These are phyloP conservation scores for Spirogloea muscicola DNA, from an alignment of 139 green algal genomes.

Conservation along the genomic window DNA sequence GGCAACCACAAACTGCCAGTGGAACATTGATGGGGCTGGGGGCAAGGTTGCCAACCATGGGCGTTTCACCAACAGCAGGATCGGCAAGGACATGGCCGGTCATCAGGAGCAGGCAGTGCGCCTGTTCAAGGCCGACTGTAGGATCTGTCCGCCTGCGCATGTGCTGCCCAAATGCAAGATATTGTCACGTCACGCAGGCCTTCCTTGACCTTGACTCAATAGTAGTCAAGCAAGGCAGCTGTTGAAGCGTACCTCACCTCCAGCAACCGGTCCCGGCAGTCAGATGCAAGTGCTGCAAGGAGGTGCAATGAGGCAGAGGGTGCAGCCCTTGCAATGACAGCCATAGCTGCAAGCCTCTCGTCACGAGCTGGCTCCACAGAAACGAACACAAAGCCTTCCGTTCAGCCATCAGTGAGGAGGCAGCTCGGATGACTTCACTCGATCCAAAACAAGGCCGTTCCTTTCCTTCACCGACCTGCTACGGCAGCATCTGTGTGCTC, in stretches of 20 bases:
- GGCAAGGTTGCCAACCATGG: slow-evolving; percentile 50
- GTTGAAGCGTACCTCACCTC: slow-evolving; percentile 3
- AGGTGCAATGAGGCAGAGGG: slow-evolving; percentile 50
- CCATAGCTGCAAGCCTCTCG: slow-evolving; percentile 59
- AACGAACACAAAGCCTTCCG: too few species aligned
- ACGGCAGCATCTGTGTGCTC: too few species aligned
- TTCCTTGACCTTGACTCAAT: background rate
- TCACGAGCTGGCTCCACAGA: slow-evolving; percentile 53
- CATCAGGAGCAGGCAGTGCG: slow-evolving; percentile 71
- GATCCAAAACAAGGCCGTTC: too few species aligned
- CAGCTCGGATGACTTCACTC: too few species aligned
- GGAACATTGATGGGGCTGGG: too few species aligned
- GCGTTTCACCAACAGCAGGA: slow-evolving; percentile 69
- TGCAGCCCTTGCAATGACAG: slow-evolving; percentile 58
- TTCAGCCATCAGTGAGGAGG: too few species aligned
- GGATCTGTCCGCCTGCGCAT: slow-evolving; percentile 48
- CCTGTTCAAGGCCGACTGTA: slow-evolving; percentile 65
- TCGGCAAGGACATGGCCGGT: slow-evolving; percentile 73
- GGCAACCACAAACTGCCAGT: too few species aligned
- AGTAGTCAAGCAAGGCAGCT: too few species aligned
- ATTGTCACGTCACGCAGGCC: background rate
- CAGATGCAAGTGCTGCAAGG: background rate
- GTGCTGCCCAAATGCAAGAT: slow-evolving; percentile 34
- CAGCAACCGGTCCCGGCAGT: slow-evolving; percentile 1
- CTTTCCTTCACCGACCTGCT: too few species aligned